Evolutionary conservation across 2,329 filamentous ascomycete species (phyloP).

Genomic region (Xylariales sp.): DNA sequence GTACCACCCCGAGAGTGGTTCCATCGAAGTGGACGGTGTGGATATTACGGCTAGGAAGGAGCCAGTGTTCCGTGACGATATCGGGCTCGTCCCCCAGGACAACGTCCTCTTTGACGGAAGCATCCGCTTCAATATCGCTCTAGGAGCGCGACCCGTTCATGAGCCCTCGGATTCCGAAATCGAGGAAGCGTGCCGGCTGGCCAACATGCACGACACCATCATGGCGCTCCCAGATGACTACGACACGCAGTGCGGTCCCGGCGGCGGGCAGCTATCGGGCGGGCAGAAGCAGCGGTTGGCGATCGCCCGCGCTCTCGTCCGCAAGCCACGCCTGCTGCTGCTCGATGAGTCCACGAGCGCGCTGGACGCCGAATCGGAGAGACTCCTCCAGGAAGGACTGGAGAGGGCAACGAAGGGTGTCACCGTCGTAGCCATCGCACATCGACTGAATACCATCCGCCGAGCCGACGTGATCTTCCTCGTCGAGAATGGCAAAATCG

Average conservation of each 20-base stretch:
- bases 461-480: conserved; percentile 56
- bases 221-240: conserved; percentile 39
- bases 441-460: conserved; percentile 51
- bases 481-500: conserved; percentile 46
- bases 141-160: conserved; percentile 38
- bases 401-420: conserved; percentile 51
- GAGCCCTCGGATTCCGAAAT: conserved; percentile 45
- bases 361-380: conserved; percentile 67
- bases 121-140: conserved; percentile 33
- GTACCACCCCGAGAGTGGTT: conserved; percentile 37
- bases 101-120: conserved; percentile 36
- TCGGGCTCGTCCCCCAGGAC: conserved; percentile 35
- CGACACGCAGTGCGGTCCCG: conserved; percentile 53
- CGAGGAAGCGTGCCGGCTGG: conserved; percentile 49
- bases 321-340: conserved; percentile 68
- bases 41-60: conserved; percentile 46
- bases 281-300: conserved; percentile 67
- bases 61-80: conserved; percentile 35
- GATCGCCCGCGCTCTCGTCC: conserved; percentile 67
- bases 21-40: conserved; percentile 34
- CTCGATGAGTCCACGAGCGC: conserved; percentile 80
- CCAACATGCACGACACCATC: conserved; percentile 58
- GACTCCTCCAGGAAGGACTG: conserved; percentile 61
- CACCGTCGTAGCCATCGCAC: conserved; percentile 56
- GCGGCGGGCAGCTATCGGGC: conserved; percentile 62